phyloP scores from a whole-genome alignment of 78 protist species.

The Dictyostelium firmibasis region DNA sequence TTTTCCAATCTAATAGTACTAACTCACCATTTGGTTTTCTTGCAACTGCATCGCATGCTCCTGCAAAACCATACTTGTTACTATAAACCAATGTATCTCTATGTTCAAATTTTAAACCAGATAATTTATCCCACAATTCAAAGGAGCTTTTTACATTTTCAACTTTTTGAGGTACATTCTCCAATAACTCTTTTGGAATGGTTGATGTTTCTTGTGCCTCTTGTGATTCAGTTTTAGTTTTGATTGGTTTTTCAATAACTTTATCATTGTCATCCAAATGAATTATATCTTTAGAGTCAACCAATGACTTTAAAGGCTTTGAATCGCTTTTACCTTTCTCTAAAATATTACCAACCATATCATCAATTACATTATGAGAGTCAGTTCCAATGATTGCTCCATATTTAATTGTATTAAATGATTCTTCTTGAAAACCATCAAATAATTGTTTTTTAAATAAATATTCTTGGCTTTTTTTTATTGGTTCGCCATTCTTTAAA shows the following conservation, averaged over 20 bases:
- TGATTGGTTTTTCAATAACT: background rate
- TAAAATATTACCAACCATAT: background rate
- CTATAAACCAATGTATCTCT: constrained; percentile 33
- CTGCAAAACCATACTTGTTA: constrained; percentile 14
- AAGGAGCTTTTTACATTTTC: background rate
- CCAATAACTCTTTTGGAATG: background rate
- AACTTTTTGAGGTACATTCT: background rate
- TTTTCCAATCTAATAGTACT: constrained; percentile 59
- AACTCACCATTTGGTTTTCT: constrained; percentile 21
- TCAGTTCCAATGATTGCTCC: background rate
- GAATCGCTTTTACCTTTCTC: background rate
- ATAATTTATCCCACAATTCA: background rate
- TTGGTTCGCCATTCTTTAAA: background rate
- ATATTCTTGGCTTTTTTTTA: background rate
- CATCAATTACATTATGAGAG: background rate
- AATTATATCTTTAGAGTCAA: too few relatives aligned
- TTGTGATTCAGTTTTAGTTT: background rate
- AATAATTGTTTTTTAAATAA: background rate
- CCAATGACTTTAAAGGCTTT: too few relatives aligned
- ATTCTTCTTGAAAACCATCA: background rate
- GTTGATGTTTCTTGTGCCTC: background rate
- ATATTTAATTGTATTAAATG: background rate
- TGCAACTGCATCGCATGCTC: constrained; percentile 58
- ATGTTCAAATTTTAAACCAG: background rate
- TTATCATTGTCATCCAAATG: background rate